These are phyloP conservation scores for Candolleomyces aberdarensis DNA, from an alignment of 768 basidiomycete genomes.

Conservation along the genomic window DNA sequence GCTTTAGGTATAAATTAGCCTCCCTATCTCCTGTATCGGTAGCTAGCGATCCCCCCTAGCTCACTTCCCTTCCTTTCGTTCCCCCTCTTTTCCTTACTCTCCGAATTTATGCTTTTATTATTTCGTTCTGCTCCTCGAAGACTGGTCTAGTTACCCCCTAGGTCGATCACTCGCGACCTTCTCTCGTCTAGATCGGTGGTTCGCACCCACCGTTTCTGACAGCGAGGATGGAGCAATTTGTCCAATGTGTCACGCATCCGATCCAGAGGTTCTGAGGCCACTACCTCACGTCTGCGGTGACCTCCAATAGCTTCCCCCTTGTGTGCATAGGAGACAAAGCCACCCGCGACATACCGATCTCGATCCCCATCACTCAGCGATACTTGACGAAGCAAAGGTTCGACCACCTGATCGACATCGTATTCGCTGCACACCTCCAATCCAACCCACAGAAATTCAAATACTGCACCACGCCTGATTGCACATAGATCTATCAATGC, in stretches of 20 bases:
- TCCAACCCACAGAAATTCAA: conserved; percentile 53
- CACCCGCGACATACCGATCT: conserved; percentile 49
- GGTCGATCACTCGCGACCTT: too few species aligned
- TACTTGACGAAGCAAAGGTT: conserved; percentile 51
- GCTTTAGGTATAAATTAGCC: too few species aligned
- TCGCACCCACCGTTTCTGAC: conserved; percentile 5
- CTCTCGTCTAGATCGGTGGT: too few species aligned
- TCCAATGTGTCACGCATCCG: conserved; percentile 51
- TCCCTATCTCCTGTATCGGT: too few species aligned
- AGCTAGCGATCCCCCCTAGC: too few species aligned
- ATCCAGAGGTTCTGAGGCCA: conserved; percentile 40
- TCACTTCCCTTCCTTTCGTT: too few species aligned
- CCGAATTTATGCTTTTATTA: too few species aligned
- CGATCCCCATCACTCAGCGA: conserved; percentile 49
- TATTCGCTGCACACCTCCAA: conserved; percentile 54
- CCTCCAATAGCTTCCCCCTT: conserved; percentile 52
- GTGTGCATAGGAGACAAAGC: conserved; percentile 61
- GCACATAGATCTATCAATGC: conserved; percentile 66
- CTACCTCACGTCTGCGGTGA: conserved; percentile 40
- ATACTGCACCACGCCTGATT: conserved; percentile 79
- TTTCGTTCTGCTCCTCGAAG: too few species aligned
- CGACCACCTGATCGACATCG: conserved; percentile 46
- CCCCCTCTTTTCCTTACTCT: too few species aligned
- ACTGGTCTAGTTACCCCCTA: too few species aligned
- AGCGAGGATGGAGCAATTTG: conserved; percentile 28